These are phyloP conservation scores for Venturia effusa DNA, from an alignment of 2,329 filamentous ascomycete genomes.

Conservation along the genomic window DNA sequence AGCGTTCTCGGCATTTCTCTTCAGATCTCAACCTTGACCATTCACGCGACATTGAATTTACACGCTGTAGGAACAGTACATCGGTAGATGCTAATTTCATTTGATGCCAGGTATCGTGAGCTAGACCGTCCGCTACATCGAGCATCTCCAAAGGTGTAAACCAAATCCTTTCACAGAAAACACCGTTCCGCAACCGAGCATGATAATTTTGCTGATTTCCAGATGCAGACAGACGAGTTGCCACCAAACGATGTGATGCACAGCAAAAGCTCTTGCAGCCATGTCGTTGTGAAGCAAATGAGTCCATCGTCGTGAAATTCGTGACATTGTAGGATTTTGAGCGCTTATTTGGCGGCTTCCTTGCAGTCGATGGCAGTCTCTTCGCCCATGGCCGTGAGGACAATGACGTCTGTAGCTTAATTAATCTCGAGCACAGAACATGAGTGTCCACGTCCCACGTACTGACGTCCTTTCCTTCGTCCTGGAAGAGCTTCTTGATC, in stretches of 20 bases:
- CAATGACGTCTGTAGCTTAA: constrained; percentile 61
- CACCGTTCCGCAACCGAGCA: neutral
- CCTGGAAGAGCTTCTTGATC: constrained; percentile 68
- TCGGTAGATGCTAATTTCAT: constrained; percentile 2
- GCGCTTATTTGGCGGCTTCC: constrained; percentile 57
- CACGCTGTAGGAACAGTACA: neutral
- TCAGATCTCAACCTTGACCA: neutral
- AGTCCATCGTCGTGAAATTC: constrained; percentile 4
- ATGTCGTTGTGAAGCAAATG: neutral
- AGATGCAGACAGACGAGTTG: neutral
- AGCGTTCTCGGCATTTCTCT: neutral
- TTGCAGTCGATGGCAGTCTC: constrained; percentile 87
- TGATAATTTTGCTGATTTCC: constrained; percentile 3
- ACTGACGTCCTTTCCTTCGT: constrained; percentile 90
- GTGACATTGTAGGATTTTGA: constrained; percentile 7
- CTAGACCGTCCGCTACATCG: constrained; percentile 6
- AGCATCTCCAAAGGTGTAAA: constrained; percentile 4
- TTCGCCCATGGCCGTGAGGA: constrained; percentile 94
- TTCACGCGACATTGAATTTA: neutral
- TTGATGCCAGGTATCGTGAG: constrained; percentile 4
- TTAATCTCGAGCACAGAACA: neutral
- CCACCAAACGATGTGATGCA: neutral
- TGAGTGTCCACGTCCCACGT: constrained; percentile 35
- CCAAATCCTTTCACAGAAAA: constrained; percentile 1
- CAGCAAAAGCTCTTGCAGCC: neutral